Conservation (phyloP, 1,284 basidiomycete genomes). For the Rhodotorula glutinis region DNA sequence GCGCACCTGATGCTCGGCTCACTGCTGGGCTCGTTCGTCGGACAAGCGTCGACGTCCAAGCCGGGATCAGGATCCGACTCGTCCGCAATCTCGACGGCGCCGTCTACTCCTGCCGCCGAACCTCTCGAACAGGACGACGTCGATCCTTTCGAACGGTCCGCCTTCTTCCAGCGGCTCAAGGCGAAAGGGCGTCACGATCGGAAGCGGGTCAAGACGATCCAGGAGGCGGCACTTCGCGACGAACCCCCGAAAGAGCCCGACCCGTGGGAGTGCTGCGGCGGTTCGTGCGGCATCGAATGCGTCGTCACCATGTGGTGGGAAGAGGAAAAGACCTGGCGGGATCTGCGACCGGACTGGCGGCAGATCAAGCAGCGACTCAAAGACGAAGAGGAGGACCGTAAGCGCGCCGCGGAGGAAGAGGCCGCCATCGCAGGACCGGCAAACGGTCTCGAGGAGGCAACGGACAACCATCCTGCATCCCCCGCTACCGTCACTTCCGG, state of each 20-base stretch:
- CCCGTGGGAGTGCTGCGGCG: conserved; percentile 19
- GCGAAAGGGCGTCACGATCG: conserved; percentile 3
- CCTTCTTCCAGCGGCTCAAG: conserved; percentile 11
- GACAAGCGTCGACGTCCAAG: neutral
- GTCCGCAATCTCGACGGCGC: neutral
- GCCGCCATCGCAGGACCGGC: conserved; percentile 18
- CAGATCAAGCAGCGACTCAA: conserved; percentile 18
- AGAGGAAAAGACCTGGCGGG: conserved; percentile 35
- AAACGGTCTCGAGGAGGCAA: no score
- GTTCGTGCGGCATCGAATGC: conserved; percentile 20
- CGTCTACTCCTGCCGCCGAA: neutral
- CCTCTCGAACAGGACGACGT: neutral
- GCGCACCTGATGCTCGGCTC: neutral
- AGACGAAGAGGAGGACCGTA: conserved; percentile 28
- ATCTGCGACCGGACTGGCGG: conserved; percentile 26
- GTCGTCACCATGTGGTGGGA: conserved; percentile 31
- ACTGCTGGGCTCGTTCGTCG: neutral
- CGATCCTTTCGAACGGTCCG: neutral
- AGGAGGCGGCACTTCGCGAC: conserved; percentile 4
- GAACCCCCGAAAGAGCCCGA: conserved; percentile 21
- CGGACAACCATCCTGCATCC: neutral
- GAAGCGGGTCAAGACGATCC: conserved; percentile 11
- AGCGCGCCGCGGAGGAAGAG: conserved; percentile 15
- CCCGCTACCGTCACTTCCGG: no score
- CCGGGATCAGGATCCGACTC: neutral